These are phyloP conservation scores for Boletus insuetus DNA, from an alignment of 768 basidiomycete species.

Conservation along the genomic window DNA sequence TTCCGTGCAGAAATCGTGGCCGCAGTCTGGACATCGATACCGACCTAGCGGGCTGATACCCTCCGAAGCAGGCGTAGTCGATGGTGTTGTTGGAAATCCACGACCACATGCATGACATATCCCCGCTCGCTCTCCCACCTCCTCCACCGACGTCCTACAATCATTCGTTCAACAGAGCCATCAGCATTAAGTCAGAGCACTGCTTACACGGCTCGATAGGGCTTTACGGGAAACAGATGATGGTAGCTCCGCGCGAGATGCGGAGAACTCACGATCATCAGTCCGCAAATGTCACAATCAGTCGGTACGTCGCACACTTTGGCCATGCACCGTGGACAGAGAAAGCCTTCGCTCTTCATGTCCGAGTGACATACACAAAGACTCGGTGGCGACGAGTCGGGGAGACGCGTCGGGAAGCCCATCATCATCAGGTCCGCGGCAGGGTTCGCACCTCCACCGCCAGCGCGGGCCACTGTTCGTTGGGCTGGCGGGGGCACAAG, in stretches of 20 bases:
- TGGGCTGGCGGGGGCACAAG: conserved; percentile 93
- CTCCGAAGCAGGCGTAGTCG: conserved; percentile 42
- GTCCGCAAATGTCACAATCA: conserved; percentile 93
- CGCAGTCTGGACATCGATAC: conserved; percentile 87
- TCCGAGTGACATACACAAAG: conserved; percentile 94
- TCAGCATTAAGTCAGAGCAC: background rate
- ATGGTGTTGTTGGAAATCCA: conserved; percentile 52
- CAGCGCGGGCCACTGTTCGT: conserved; percentile 47
- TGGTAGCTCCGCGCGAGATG: conserved; percentile 96
- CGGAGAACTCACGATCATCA: conserved; percentile 98
- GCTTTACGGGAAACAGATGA: conserved; percentile 91
- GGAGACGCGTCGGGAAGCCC: conserved; percentile 94
- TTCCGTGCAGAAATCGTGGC: conserved; percentile 86
- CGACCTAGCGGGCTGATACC: conserved; percentile 83
- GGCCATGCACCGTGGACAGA: conserved; percentile 90
- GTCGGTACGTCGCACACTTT: conserved; percentile 98
- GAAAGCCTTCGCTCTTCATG: conserved; percentile 88
- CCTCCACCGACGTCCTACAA: conserved; percentile 40
- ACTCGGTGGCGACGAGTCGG: conserved; percentile 76
- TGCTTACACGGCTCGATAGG: conserved; percentile 78
- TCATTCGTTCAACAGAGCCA: background rate
- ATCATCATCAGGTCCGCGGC: conserved; percentile 97
- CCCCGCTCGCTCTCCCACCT: conserved; percentile 32
- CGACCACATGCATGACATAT: conserved; percentile 80
- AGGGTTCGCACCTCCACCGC: conserved; percentile 48